Conservation (phyloP, 2,329 filamentous ascomycete genomes). For the Xylaria sp. region DNA sequence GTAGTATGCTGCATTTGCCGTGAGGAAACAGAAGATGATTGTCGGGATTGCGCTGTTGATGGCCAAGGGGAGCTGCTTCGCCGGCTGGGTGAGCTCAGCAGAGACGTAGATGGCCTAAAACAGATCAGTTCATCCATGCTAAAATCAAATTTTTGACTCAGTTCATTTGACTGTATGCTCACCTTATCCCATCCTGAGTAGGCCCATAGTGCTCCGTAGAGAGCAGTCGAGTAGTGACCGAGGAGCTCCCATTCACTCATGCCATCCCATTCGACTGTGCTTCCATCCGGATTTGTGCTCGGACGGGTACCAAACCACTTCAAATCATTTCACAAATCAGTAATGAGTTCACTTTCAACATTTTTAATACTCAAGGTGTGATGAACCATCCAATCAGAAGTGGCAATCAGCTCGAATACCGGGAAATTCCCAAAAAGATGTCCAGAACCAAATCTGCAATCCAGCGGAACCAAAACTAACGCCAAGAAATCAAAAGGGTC, state of each 20-base stretch:
- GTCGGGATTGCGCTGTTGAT: constrained; percentile 57
- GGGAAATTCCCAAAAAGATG: too few species aligned
- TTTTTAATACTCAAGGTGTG: not conserved
- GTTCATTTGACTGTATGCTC: constrained; percentile 17
- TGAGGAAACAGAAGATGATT: constrained; percentile 54
- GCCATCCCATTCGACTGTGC: constrained; percentile 42
- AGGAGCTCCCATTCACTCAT: constrained; percentile 53
- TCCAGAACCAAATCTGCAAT: too few species aligned
- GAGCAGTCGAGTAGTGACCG: constrained; percentile 54
- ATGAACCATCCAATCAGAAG: not conserved
- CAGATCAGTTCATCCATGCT: not conserved
- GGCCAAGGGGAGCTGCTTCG: constrained; percentile 52
- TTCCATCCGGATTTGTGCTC: constrained; percentile 46
- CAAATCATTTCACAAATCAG: not conserved
- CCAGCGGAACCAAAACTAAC: not conserved
- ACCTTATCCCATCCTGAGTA: constrained; percentile 65
- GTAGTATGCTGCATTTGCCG: constrained; percentile 58
- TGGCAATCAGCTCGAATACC: not conserved
- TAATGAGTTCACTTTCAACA: not conserved
- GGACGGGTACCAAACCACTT: constrained; percentile 51
- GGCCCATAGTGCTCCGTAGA: constrained; percentile 59
- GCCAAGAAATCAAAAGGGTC: not conserved
- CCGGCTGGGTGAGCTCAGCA: constrained; percentile 47
- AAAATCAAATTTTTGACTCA: not conserved
- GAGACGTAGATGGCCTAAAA: constrained; percentile 50